These are phyloP conservation scores for Schwanniomyces etchellsii DNA, from an alignment of 1,139 yeast species.

Conservation along the genomic window DNA sequence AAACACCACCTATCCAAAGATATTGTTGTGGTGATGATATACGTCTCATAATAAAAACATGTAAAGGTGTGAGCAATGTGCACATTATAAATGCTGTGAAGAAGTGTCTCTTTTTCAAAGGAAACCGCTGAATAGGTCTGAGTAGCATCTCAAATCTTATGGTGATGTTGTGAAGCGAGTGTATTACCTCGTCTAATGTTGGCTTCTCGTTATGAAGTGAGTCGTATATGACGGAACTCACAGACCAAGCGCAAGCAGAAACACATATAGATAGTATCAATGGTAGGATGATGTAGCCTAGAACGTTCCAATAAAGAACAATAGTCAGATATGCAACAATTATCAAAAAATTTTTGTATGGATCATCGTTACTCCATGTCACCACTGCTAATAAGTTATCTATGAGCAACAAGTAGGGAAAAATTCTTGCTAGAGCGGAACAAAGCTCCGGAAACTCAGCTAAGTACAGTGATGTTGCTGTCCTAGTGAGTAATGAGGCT, in stretches of 20 bases:
- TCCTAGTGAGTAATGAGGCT: slow-evolving; percentile 21
- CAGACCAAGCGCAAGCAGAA: slow-evolving; percentile 41
- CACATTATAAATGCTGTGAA: slow-evolving; percentile 28
- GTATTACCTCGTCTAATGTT: slow-evolving; percentile 52
- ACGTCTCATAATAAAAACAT: slow-evolving; percentile 30
- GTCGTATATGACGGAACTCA: slow-evolving; percentile 38
- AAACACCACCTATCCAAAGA: slow-evolving; percentile 33
- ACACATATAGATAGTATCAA: slow-evolving; percentile 26
- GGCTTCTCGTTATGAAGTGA: slow-evolving; percentile 43
- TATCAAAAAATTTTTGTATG: slow-evolving; percentile 41
- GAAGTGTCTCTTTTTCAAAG: slow-evolving; percentile 20
- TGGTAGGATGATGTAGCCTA: slow-evolving; percentile 35
- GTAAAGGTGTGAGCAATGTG: slow-evolving; percentile 42
- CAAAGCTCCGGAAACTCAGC: slow-evolving; percentile 43
- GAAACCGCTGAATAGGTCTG: slow-evolving; percentile 33
- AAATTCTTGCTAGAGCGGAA: slow-evolving; percentile 41
- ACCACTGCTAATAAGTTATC: slow-evolving; percentile 41
- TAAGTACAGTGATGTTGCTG: slow-evolving; percentile 24
- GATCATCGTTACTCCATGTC: slow-evolving; percentile 55
- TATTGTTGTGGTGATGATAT: slow-evolving; percentile 31
- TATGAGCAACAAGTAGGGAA: slow-evolving; percentile 42
- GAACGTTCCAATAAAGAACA: slow-evolving; percentile 40
- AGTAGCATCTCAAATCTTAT: slow-evolving; percentile 40
- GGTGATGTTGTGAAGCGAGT: slow-evolving; percentile 45
- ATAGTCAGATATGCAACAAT: slow-evolving; percentile 34